These are phyloP conservation scores for Aquilaria agallochum DNA, from an alignment of 441 rosid species.

Conservation along the genomic window DNA sequence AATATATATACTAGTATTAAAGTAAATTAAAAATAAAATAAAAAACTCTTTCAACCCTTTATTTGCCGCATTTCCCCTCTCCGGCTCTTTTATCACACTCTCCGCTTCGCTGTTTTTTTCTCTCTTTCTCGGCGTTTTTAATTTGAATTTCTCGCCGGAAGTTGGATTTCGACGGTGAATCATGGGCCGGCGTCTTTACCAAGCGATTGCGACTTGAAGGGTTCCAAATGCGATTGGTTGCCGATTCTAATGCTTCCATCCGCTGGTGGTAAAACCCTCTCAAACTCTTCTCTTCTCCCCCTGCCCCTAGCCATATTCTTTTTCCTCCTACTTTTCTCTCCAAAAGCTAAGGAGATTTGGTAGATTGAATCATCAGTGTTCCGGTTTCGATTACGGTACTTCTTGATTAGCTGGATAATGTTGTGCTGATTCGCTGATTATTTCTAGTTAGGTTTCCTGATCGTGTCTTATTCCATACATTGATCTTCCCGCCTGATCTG, in stretches of 20 bases:
- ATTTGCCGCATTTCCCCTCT: slow-evolving; percentile 15
- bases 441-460: slow-evolving; percentile 1
- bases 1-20: too few species aligned
- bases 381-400: too few species aligned
- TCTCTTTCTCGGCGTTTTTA: slow-evolving; percentile 16
- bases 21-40: too few species aligned
- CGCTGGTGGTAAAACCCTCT: slow-evolving; percentile 42
- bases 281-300: slow-evolving; percentile 8
- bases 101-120: slow-evolving; percentile 20
- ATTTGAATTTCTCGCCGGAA: not conserved
- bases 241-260: slow-evolving; percentile 54
- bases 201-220: too few species aligned
- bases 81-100: slow-evolving; percentile 24
- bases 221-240: slow-evolving; percentile 31
- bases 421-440: not conserved
- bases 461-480: not conserved
- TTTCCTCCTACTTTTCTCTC: not conserved
- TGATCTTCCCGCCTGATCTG: slow-evolving; percentile 3
- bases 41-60: too few species aligned
- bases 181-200: too few species aligned
- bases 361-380: too few species aligned
- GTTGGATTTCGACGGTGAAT: too few species aligned
- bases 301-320: not conserved
- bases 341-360: too few species aligned
- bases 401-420: slow-evolving; percentile 1